These are phyloP conservation scores for Fusarium floridanum DNA, from an alignment of 2,329 filamentous ascomycete species.

Conservation along the genomic window DNA sequence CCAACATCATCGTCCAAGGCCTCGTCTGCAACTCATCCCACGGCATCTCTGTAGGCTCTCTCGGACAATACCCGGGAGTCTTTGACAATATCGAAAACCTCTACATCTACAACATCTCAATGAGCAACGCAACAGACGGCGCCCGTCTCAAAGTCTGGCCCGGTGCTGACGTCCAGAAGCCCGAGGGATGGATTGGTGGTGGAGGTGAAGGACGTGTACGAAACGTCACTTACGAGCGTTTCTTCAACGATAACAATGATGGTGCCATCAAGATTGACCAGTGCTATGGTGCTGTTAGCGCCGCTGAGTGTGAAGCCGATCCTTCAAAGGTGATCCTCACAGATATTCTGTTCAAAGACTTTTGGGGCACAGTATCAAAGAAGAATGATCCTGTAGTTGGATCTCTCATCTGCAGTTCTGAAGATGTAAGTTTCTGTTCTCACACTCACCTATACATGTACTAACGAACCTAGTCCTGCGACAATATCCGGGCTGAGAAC, in stretches of 20 bases:
- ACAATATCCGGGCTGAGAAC: conserved; percentile 61
- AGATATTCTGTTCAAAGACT: conserved; percentile 43
- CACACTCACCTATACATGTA: background rate
- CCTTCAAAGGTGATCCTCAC: conserved; percentile 26
- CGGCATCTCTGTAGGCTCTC: conserved; percentile 77
- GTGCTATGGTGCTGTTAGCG: conserved; percentile 26
- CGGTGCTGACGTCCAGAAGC: conserved; percentile 51
- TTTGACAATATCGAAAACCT: conserved; percentile 76
- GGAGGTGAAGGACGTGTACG: conserved; percentile 63
- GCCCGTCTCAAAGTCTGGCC: conserved; percentile 82
- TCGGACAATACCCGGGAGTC: conserved; percentile 73
- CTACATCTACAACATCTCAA: conserved; percentile 70
- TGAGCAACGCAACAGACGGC: conserved; percentile 70
- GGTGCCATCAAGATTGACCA: conserved; percentile 38
- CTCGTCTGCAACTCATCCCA: conserved; percentile 76
- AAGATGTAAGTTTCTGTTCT: conserved; percentile 31
- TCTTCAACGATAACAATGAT: conserved; percentile 71
- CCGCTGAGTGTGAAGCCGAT: background rate
- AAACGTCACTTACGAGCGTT: conserved; percentile 76
- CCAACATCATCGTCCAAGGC: conserved; percentile 75
- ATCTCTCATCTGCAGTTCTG: conserved; percentile 41
- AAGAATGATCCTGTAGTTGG: conserved; percentile 42
- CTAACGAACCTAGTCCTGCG: conserved; percentile 44
- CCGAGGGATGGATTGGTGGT: conserved; percentile 69
- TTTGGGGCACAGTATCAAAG: conserved; percentile 38